Base-by-base conservation (phyloP, 2,329 filamentous ascomycete species). In the Aspergillus amoenus region DNA sequence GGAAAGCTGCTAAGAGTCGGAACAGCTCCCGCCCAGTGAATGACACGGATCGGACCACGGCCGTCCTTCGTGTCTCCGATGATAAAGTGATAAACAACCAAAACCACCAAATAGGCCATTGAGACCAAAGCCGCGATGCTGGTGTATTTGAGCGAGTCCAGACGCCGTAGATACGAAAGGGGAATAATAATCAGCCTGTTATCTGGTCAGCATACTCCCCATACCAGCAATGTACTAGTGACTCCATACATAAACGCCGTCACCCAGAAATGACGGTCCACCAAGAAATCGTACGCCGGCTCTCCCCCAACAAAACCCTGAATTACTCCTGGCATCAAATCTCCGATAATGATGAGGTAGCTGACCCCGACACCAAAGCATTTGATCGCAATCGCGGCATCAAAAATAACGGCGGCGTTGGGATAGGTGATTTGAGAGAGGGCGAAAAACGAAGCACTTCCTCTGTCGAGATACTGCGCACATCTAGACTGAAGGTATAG, bases 311-410 rank as follows among this genome's bases (percentile, higher is more conserved):
- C 84, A 73, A 99, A 93, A 4, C 93, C 94, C 59, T 86, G 79
- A 22, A 94, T 87, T 9, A 99, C 94, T 40, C 92, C 93, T 1
- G 94, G 94, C 94, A 99, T 99, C 61, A 99, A 79, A 73, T 99
- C 94, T 50, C 94, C 94, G 66, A 99, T 97, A 69, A 99, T 97
- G 70, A 99, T 99, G 67, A 99, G 84, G 77, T 99, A 99, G 67
- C 92, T 97, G 58, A 97, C 91, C 21, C 90, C 94, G 9, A 99
- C 94, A 39, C 94, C 94, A 71, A 99, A 99, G 76, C 94, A 99
- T 74, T 99, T 99, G 70, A 99, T 87, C 12, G 93, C 92, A 71
- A 99, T 99, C 5, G 94, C 94, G 6, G 88, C 88, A 76, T 99
- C 94, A 73, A 99, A 99, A 45, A 97, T 82, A 46, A 99, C 91